Evolutionary conservation across 192 early-diverging fungal genomes (phyloP).

Genomic region (Coemansia sp.): DNA sequence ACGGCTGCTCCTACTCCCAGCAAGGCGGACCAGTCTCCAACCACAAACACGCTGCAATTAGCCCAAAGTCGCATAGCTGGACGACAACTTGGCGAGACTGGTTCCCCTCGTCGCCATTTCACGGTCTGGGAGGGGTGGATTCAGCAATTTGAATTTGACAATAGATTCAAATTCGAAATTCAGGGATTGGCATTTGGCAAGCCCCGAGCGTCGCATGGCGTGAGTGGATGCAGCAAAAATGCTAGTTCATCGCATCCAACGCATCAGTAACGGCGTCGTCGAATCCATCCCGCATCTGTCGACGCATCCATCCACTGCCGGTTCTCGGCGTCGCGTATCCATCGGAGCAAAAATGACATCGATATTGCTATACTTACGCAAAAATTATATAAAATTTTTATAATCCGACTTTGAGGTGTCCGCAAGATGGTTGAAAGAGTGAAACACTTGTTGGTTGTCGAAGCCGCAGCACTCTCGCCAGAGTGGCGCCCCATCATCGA

Average conservation of each 20-base stretch:
- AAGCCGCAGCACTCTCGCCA: not conserved
- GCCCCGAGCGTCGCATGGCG: not conserved
- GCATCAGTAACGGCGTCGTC: not conserved
- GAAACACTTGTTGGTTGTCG: not conserved
- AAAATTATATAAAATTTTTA: slow-evolving; percentile 11
- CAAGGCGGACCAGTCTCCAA: not conserved
- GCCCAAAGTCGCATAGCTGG: not conserved
- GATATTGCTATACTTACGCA: slow-evolving; percentile 12
- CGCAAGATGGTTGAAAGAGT: slow-evolving; percentile 3
- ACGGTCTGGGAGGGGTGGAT: not conserved
- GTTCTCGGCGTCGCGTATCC: not conserved
- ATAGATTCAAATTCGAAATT: slow-evolving; percentile 9
- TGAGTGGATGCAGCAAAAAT: not conserved
- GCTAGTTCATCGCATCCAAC: slow-evolving; percentile 3
- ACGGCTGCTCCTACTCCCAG: not conserved
- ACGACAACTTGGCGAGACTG: not conserved
- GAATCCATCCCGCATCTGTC: slow-evolving; percentile 18
- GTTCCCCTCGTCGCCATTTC: not conserved
- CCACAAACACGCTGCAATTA: not conserved
- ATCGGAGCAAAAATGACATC: not conserved
- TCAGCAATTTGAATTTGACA: not conserved
- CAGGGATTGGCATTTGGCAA: not conserved
- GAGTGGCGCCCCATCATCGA: not conserved
- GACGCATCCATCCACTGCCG: slow-evolving; percentile 16
- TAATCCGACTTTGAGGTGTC: slow-evolving; percentile 11